These are phyloP conservation scores for Pseudomonodictys pantanalensis DNA, from an alignment of 495 filamentous ascomycete species.

Conservation along the genomic window DNA sequence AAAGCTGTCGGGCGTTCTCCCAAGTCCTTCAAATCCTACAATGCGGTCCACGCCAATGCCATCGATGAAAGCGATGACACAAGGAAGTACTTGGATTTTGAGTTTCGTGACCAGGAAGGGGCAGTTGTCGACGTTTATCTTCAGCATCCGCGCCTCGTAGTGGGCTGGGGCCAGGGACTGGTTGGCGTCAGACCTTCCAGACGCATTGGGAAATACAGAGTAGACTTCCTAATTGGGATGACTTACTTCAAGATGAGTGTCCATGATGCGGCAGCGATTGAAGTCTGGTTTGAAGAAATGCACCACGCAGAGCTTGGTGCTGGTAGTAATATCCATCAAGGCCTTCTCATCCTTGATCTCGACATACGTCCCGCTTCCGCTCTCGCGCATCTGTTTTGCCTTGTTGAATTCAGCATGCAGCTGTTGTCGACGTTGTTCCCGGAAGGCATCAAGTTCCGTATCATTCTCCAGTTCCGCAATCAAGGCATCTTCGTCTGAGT, in stretches of 20 bases:
- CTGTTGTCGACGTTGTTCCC: slow-evolving; percentile 68
- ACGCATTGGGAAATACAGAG: too few relatives aligned
- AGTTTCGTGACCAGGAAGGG: slow-evolving; percentile 71
- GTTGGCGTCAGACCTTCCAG: background rate
- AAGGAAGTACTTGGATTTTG: slow-evolving; percentile 68
- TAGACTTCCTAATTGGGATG: background rate
- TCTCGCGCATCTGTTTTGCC: slow-evolving; percentile 42
- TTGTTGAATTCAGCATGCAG: slow-evolving; percentile 61
- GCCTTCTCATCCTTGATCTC: slow-evolving; percentile 63
- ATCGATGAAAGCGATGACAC: slow-evolving; percentile 70
- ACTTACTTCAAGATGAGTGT: slow-evolving; percentile 55
- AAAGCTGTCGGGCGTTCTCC: slow-evolving; percentile 59
- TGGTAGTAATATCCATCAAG: slow-evolving; percentile 68
- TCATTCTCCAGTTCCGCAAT: slow-evolving; percentile 67
- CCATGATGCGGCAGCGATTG: slow-evolving; percentile 67
- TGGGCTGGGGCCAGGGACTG: slow-evolving; percentile 46
- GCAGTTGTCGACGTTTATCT: slow-evolving; percentile 68
- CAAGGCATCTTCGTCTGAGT: slow-evolving; percentile 65
- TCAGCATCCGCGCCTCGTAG: slow-evolving; percentile 65
- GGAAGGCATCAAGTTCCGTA: slow-evolving; percentile 56
- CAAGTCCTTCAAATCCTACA: slow-evolving; percentile 72
- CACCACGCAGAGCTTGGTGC: slow-evolving; percentile 60
- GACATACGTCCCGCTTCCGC: slow-evolving; percentile 51
- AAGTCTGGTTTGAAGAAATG: slow-evolving; percentile 79
- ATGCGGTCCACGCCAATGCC: slow-evolving; percentile 65